A percentile compares a stretch with the other conserved stretches of the same genome.
Conservation (phyloP, 2,329 filamentous ascomycete genomes). For the Hymenoscyphus occultus region DNA sequence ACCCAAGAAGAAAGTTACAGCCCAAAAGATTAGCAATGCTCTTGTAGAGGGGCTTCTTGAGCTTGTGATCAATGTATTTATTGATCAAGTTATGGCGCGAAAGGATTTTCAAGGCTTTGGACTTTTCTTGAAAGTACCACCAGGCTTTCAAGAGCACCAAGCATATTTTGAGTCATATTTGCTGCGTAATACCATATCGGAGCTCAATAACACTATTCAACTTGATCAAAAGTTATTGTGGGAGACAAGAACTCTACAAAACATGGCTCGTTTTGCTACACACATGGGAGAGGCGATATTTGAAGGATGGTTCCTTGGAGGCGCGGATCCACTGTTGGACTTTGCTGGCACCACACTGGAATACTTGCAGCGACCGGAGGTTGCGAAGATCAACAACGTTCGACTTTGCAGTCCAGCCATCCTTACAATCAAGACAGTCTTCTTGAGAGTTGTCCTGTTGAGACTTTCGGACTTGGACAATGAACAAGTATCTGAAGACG, state of each 20-base stretch:
- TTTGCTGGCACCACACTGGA: conserved; percentile 83
- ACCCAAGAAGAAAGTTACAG: conserved; percentile 50
- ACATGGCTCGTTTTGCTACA: conserved; percentile 74
- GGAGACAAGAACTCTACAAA: conserved; percentile 82
- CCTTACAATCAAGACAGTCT: conserved; percentile 68
- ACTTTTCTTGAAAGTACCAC: conserved; percentile 82
- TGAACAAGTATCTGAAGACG: conserved; percentile 53
- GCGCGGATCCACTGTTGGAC: conserved; percentile 78
- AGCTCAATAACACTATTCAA: conserved; percentile 67
- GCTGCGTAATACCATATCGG: conserved; percentile 69
- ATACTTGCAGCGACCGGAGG: conserved; percentile 80
- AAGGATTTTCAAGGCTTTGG: conserved; percentile 91
- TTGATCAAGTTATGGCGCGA: conserved; percentile 78
- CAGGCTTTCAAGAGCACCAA: conserved; percentile 91
- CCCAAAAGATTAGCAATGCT: conserved; percentile 59
- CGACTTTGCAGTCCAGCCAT: conserved; percentile 87
- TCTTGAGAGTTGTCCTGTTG: conserved; percentile 76
- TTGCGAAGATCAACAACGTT: conserved; percentile 79
- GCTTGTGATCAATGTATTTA: conserved; percentile 74
- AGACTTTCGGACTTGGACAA: conserved; percentile 81
- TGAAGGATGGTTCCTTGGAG: conserved; percentile 94
- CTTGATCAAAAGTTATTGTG: conserved; percentile 68
- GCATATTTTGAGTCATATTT: conserved; percentile 94
- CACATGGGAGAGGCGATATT: conserved; percentile 89
- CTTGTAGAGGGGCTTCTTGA: conserved; percentile 76